phyloP scores from a whole-genome alignment of 768 basidiomycete species.

The Rhodotorula paludigena region DNA sequence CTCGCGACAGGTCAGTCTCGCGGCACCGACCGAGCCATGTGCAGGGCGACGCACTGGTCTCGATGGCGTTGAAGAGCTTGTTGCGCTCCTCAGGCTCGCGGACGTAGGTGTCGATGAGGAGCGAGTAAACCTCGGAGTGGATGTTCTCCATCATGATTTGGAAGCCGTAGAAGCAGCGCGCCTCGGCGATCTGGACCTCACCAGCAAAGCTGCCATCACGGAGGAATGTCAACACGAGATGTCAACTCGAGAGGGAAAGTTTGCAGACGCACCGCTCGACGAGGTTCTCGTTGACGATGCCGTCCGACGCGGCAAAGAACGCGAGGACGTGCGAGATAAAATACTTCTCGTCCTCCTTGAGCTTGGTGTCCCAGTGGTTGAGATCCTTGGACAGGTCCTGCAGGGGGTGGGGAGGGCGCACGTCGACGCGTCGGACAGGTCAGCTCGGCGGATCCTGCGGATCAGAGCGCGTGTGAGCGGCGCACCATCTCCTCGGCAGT shows the following conservation, averaged over 20 bases:
- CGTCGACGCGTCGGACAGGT: slow-evolving; percentile 2
- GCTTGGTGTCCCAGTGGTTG: slow-evolving; percentile 48
- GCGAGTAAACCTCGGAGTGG: slow-evolving; percentile 90
- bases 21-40: neutral
- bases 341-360: slow-evolving; percentile 53
- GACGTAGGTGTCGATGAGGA: slow-evolving; percentile 88
- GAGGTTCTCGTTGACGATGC: slow-evolving; percentile 91
- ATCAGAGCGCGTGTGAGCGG: neutral
- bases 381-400: slow-evolving; percentile 47
- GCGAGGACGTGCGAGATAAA: slow-evolving; percentile 88
- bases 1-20: neutral
- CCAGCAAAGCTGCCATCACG: slow-evolving; percentile 15
- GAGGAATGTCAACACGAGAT: neutral
- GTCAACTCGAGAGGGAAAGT: neutral
- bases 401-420: neutral
- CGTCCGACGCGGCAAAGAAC: slow-evolving; percentile 91
- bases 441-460: slow-evolving; percentile 55
- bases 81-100: slow-evolving; percentile 69
- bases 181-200: slow-evolving; percentile 58
- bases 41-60: slow-evolving; percentile 54
- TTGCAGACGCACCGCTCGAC: slow-evolving; percentile 61
- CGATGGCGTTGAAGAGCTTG: slow-evolving; percentile 83
- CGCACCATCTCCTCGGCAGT: slow-evolving; percentile 76
- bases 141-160: slow-evolving; percentile 99
- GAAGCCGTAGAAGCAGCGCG: slow-evolving; percentile 92